Conservation (phyloP, 345 rosid species). For the Turritis glabra region DNA sequence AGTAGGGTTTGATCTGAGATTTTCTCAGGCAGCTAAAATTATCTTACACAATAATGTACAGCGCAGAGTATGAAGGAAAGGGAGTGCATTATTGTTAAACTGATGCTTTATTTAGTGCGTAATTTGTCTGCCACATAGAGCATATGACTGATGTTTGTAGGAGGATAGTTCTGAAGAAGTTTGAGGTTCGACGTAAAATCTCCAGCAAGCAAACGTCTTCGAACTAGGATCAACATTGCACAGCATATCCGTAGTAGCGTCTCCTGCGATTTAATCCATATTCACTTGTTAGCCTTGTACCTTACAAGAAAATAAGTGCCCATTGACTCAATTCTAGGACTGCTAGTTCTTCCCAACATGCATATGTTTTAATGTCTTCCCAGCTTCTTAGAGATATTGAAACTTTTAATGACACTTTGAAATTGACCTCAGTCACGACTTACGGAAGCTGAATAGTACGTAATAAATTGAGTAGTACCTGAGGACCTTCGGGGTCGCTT, state of each 20-base stretch:
- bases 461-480: conserved; percentile 48
- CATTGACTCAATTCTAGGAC: neutral
- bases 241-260: conserved; percentile 37
- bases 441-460: neutral
- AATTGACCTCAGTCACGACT: neutral
- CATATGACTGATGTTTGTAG: conserved; percentile 66
- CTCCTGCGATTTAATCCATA: conserved; percentile 16
- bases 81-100: too few relatives aligned
- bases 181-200: conserved; percentile 76
- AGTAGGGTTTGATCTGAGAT: conserved; percentile 19
- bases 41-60: conserved; percentile 36
- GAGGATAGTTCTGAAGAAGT: conserved; percentile 84
- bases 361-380: neutral
- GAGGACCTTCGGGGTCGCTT: conserved; percentile 93
- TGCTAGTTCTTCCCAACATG: neutral
- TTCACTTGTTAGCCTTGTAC: conserved; percentile 4
- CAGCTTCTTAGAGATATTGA: neutral
- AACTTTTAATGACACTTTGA: neutral
- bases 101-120: conserved; percentile 31
- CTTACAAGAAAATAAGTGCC: neutral
- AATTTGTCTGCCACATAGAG: conserved; percentile 42
- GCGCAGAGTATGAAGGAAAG: conserved; percentile 13
- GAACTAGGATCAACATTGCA: conserved; percentile 39
- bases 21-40: conserved; percentile 13
- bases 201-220: conserved; percentile 67